Base-by-base conservation (phyloP, 306 rosid species). In the Citrullus colocynthis region DNA sequence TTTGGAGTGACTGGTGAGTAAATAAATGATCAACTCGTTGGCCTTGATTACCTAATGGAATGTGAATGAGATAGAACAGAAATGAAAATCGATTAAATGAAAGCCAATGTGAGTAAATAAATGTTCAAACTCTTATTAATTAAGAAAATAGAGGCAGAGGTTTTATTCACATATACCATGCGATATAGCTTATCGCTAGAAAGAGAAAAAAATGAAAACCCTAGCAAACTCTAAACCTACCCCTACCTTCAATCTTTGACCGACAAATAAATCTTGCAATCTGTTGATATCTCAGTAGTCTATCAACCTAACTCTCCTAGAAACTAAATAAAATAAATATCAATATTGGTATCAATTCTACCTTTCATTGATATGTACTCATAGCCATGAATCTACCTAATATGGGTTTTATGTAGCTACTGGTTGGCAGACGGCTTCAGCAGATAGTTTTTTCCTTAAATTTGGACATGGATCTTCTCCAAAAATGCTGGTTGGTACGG, bases 381-480 rank as follows among this genome's bases (percentile, higher is more conserved):
- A 48, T 18, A 49, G 42, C 42, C 55, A 48, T 49, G 13, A 16
- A 67, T 70, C 75, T 70, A 45, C 45, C 75, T 70, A 44, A 44
- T 70, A 70, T 20, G 13, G 3, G 57, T 44, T 45, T 18, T 70
- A 21, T 70, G 17, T 79, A 42, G 69, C 72, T 61, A 15, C 11
- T 5, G 86, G 82, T 64, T 85, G 56, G 44, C 97, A 91, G 9
- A 88, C 76, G 37, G 92, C 95, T 87, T 91, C 97, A 48, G 90
- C 93, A 30, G 89, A 88, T 56, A 89, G 70, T 74, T 79, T 69
- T 58, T 91, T 91, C 61, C 84, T 41, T 78, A 80, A 79, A 51
- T 83, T 82, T 36, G 94, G 95, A 85, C 95, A 89, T 1, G 97
- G 95, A 30, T 91, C 97, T 81, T 56, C 64, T 30, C 90, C 91